Percentiles rank a stretch among this genome's conserved stretches.
These are phyloP conservation scores for Auricularia cornea DNA, from an alignment of 768 basidiomycete species.

Conservation along the genomic window DNA sequence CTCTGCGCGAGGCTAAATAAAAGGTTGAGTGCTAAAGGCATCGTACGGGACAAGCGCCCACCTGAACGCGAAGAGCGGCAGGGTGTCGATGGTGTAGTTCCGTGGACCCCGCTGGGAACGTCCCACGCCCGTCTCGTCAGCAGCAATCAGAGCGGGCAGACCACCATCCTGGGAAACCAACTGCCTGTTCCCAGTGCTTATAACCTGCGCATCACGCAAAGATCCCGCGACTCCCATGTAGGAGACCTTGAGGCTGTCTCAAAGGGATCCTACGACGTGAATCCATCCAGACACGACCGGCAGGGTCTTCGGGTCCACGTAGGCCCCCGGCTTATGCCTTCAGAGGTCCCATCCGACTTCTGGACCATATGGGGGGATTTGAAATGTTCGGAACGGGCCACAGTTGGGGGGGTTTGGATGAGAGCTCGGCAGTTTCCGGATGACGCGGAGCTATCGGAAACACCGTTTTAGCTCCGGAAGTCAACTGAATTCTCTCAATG, in stretches of 20 bases:
- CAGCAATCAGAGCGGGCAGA: neutral
- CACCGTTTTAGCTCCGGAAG: no score
- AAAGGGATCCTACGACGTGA: slow-evolving; percentile 6
- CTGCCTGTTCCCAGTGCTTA: neutral
- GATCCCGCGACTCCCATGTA: slow-evolving; percentile 1
- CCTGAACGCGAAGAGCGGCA: neutral
- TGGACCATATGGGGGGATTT: no score
- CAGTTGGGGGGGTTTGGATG: no score
- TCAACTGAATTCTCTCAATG: no score
- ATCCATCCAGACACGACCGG: slow-evolving; percentile 29
- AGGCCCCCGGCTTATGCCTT: no score
- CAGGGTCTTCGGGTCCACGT: slow-evolving; percentile 14
- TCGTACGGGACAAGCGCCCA: no score
- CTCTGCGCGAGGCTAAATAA: slow-evolving; percentile 10
- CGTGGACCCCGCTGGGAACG: neutral
- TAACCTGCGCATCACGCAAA: neutral
- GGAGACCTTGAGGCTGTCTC: slow-evolving; percentile 2
- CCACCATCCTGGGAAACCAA: neutral
- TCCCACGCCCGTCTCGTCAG: neutral
- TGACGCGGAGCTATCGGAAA: no score
- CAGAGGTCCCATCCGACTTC: no score
- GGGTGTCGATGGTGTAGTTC: neutral
- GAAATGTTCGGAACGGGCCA: no score
- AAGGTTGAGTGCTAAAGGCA: no score
- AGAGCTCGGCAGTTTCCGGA: no score